phyloP scores from a whole-genome alignment of 805 yeast species.

The Zygoascus tannicola region DNA sequence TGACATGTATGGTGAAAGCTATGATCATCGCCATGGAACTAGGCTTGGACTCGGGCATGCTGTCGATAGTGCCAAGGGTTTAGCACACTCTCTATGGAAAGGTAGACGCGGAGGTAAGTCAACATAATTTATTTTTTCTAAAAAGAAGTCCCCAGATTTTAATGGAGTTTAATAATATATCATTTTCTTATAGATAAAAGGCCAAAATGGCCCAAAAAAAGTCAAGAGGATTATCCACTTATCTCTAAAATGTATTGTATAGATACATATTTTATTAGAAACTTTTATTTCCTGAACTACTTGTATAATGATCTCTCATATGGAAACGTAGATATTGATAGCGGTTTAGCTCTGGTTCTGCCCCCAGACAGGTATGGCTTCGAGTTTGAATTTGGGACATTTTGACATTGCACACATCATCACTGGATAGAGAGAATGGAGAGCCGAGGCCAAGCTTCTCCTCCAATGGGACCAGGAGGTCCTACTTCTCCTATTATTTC shows the following conservation, averaged over 20 bases:
- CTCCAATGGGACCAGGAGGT: background rate
- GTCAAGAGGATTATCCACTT: no score
- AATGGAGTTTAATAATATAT: no score
- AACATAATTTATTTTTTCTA: background rate
- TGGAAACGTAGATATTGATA: background rate
- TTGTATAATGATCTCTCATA: background rate
- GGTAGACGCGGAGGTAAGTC: slow-evolving; percentile 7
- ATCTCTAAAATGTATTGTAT: no score
- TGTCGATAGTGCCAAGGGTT: slow-evolving; percentile 5
- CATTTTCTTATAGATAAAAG: no score
- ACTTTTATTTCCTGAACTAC: no score
- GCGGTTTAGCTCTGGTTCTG: background rate
- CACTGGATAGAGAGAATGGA: background rate
- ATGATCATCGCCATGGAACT: background rate
- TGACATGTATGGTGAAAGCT: background rate
- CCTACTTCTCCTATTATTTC: background rate
- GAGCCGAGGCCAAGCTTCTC: background rate
- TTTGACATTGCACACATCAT: background rate
- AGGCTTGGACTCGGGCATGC: background rate
- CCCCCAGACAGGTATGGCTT: background rate
- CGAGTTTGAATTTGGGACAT: background rate
- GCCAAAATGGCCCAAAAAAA: no score
- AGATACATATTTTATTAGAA: no score
- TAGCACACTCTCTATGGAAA: slow-evolving; percentile 10
- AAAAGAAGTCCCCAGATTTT: no score